Percentiles rank a stretch among this genome's conserved stretches.
Conservation (phyloP, 306 rosid genomes). For the Cicer bijugum region DNA sequence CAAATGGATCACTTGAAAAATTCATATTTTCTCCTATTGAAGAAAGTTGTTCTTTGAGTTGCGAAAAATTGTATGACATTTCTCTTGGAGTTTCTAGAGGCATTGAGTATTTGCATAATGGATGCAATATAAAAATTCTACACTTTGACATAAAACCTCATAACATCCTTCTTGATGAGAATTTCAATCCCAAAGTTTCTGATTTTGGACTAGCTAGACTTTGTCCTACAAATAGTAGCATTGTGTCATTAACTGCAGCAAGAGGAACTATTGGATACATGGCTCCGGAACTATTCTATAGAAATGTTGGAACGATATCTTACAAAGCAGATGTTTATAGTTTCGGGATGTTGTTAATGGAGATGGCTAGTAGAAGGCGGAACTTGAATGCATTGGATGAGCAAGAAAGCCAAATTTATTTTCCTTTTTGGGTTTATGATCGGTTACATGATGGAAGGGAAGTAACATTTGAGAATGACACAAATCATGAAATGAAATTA, state of each 20-base stretch:
- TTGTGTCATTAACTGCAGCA: background rate
- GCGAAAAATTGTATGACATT: background rate
- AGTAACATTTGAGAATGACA: background rate
- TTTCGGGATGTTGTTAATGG: constrained; percentile 21
- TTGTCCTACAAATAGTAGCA: background rate
- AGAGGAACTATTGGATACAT: constrained; percentile 24
- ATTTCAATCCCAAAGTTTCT: constrained; percentile 28
- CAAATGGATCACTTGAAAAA: constrained; percentile 17
- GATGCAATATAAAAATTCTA: background rate
- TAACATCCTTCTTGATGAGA: constrained; percentile 5
- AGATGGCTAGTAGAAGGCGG: constrained; percentile 18
- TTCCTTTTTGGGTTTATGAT: constrained; percentile 17
- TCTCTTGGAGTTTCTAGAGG: constrained; percentile 7
- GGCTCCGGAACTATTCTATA: constrained; percentile 21
- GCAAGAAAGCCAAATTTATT: constrained; percentile 15
- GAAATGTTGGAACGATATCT: constrained; percentile 16
- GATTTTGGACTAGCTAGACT: constrained; percentile 6
- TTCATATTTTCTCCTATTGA: background rate
- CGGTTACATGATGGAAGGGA: background rate
- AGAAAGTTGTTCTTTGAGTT: background rate
- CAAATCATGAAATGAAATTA: background rate
- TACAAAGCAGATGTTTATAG: constrained; percentile 16
- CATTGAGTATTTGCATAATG: constrained; percentile 10
- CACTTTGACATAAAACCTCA: constrained; percentile 29
- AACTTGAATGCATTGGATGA: background rate